phyloP scores from a whole-genome alignment of 495 filamentous ascomycete genomes.

The Trichoderma erinaceum region DNA sequence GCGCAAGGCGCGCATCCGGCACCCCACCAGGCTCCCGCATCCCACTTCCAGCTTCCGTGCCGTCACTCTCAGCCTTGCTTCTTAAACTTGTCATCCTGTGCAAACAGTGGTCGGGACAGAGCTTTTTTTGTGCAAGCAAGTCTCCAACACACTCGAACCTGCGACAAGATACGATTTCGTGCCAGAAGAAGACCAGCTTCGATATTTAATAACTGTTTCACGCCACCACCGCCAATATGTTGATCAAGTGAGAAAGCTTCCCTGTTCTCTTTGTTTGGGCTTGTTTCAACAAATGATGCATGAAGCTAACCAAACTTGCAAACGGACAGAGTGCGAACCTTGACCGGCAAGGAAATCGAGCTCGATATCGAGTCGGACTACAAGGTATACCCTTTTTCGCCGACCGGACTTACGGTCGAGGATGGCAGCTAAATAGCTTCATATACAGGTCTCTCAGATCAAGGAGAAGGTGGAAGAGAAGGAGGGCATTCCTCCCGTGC shows the following conservation, averaged over 20 bases:
- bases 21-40: constrained; percentile 6
- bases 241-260: constrained; percentile 15
- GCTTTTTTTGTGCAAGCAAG: not conserved
- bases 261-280: not conserved
- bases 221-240: constrained; percentile 3
- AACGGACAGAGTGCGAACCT: constrained; percentile 77
- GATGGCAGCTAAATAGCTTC: not conserved
- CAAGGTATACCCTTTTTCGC: constrained; percentile 52
- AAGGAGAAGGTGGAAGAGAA: constrained; percentile 99
- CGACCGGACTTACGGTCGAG: not conserved
- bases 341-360: constrained; percentile 98
- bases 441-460: constrained; percentile 72
- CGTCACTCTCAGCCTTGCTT: constrained; percentile 9
- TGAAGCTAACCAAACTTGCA: not conserved
- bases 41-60: constrained; percentile 7
- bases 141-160: not conserved
- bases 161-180: not conserved
- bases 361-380: constrained; percentile 89
- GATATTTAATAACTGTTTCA: not conserved
- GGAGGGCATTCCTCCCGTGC: constrained; percentile 94
- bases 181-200: not conserved
- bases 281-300: not conserved
- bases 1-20: not conserved
- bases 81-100: not conserved
- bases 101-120: not conserved